Percentiles rank a stretch among this genome's conserved stretches.
Conservation (phyloP, 192 early-diverging fungal species). For the Funneliformis geosporum region DNA sequence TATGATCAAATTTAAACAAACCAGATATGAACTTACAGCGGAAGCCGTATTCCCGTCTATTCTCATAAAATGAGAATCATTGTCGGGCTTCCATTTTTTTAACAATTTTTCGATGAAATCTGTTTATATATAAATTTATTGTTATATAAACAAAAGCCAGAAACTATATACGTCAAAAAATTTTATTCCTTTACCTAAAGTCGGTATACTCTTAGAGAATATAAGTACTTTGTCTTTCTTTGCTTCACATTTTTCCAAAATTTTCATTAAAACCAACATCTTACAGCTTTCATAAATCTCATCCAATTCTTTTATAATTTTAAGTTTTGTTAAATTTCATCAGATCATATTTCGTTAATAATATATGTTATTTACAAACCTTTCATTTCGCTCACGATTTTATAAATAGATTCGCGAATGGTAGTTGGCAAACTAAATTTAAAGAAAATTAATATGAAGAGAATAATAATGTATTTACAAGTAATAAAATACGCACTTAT, state of each 20-base stretch:
- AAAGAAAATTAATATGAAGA: not conserved
- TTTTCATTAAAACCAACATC: slow-evolving; percentile 55
- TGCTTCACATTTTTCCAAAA: slow-evolving; percentile 49
- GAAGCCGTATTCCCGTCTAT: slow-evolving; percentile 52
- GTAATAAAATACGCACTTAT: slow-evolving; percentile 11
- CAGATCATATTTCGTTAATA: not conserved
- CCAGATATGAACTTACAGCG: slow-evolving; percentile 11
- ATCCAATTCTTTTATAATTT: slow-evolving; percentile 29
- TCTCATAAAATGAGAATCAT: slow-evolving; percentile 36
- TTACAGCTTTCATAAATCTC: slow-evolving; percentile 39
- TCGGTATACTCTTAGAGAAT: slow-evolving; percentile 70
- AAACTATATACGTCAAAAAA: not conserved
- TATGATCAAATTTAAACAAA: not conserved
- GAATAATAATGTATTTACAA: not conserved
- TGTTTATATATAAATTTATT: not conserved
- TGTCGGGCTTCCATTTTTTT: not conserved
- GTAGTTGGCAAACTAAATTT: not conserved
- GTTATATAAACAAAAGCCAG: not conserved
- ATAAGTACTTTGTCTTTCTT: slow-evolving; percentile 70
- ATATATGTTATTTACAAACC: not conserved
- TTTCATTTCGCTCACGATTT: not conserved
- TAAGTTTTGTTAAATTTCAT: not conserved
- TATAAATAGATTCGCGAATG: not conserved
- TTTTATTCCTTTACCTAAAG: slow-evolving; percentile 53
- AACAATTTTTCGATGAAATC: not conserved